These are phyloP conservation scores for Sextonia rubra DNA, from an alignment of 164 flowering plant species.

Conservation along the genomic window DNA sequence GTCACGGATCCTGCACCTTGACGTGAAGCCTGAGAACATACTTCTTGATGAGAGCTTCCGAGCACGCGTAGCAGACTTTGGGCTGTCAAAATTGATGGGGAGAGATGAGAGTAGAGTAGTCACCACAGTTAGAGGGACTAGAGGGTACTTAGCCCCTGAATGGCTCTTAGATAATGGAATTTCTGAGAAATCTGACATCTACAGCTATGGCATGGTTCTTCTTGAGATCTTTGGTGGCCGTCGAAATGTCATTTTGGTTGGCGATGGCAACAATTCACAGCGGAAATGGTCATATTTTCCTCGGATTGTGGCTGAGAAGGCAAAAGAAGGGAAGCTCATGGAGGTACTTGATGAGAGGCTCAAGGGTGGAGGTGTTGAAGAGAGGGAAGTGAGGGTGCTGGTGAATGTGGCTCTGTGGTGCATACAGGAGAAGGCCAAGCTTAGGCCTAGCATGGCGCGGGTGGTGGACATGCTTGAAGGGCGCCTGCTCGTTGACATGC, in stretches of 20 bases:
- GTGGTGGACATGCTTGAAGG: conserved; percentile 89
- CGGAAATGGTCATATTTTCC: conserved; percentile 73
- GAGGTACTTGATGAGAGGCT: conserved; percentile 67
- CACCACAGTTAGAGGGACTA: conserved; percentile 69
- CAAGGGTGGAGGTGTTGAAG: conserved; percentile 37
- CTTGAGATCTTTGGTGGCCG: conserved; percentile 79
- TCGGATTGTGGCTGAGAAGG: conserved; percentile 48
- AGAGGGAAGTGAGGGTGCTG: conserved; percentile 44
- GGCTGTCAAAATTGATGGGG: conserved; percentile 77
- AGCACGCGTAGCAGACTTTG: conserved; percentile 75
- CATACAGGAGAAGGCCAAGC: conserved; percentile 63
- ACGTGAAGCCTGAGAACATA: conserved; percentile 90
- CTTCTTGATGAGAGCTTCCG: conserved; percentile 63
- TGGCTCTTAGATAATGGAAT: conserved; percentile 76
- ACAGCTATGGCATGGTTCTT: conserved; percentile 89
- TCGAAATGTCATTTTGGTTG: conserved; percentile 43
- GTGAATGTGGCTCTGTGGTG: conserved; percentile 77
- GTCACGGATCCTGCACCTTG: conserved; percentile 69
- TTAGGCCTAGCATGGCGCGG: conserved; percentile 64
- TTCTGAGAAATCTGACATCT: conserved; percentile 75
- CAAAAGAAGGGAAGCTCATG: conserved; percentile 65
- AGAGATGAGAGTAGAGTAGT: conserved; percentile 67
- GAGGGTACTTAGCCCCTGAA: conserved; percentile 89
- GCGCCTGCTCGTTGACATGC: conserved; percentile 43
- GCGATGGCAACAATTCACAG: conserved; percentile 19